A percentile compares a stretch with the other conserved stretches of the same genome.
These are phyloP conservation scores for Diaporthe eres DNA, from an alignment of 2,329 filamentous ascomycete species.

Conservation along the genomic window DNA sequence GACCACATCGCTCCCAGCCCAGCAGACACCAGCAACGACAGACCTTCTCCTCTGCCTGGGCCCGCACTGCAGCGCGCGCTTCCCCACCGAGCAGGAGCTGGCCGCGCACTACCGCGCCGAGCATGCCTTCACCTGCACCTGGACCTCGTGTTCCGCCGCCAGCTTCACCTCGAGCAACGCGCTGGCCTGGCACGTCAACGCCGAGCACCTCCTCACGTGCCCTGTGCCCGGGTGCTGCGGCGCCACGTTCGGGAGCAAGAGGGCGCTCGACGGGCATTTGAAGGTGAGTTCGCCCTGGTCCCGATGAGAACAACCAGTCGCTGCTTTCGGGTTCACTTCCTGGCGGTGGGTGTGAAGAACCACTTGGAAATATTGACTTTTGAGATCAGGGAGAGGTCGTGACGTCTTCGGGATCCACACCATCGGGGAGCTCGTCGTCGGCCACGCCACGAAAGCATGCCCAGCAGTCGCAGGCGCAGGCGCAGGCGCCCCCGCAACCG, in stretches of 20 bases:
- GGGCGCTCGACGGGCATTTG: slow-evolving; percentile 56
- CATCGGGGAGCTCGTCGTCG: background rate
- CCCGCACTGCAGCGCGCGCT: slow-evolving; percentile 36
- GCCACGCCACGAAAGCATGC: background rate
- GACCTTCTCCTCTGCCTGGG: slow-evolving; percentile 36
- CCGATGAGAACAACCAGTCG: too few relatives aligned
- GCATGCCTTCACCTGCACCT: slow-evolving; percentile 56
- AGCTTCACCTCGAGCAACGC: slow-evolving; percentile 55
- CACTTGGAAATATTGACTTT: background rate
- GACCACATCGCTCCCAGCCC: background rate
- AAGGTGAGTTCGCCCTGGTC: slow-evolving; percentile 31
- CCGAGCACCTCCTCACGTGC: slow-evolving; percentile 59
- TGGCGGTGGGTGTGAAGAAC: too few relatives aligned
- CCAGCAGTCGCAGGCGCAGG: slow-evolving; percentile 7
- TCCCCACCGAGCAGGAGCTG: slow-evolving; percentile 29
- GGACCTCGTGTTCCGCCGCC: slow-evolving; percentile 54
- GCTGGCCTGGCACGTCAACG: slow-evolving; percentile 60
- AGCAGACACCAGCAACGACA: background rate
- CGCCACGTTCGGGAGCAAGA: slow-evolving; percentile 51
- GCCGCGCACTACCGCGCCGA: slow-evolving; percentile 45
- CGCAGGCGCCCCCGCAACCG: background rate
- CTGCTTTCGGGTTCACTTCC: background rate
- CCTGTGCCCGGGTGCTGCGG: slow-evolving; percentile 57
- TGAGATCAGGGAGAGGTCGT: background rate
- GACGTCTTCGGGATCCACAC: background rate